Conservation (phyloP, 768 basidiomycete species). For the Auriculariales sp. region DNA sequence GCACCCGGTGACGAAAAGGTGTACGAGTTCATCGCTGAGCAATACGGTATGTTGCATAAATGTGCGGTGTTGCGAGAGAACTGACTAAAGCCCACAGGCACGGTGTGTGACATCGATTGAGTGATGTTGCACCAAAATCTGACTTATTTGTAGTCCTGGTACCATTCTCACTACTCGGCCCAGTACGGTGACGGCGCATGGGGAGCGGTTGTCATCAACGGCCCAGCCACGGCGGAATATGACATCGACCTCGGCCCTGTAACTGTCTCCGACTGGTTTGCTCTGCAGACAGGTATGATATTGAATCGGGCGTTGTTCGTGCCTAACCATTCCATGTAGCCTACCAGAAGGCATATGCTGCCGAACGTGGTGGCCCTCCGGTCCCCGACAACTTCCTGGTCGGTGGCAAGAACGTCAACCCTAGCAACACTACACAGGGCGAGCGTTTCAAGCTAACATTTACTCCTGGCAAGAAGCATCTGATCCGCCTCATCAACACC, state of each 20-base stretch:
- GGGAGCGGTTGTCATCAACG: not conserved
- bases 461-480: slow-evolving; percentile 4
- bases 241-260: slow-evolving; percentile 33
- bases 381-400: not conserved
- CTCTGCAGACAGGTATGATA: not conserved
- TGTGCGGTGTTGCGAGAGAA: too few relatives aligned
- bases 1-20: not conserved
- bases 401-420: not conserved
- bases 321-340: not conserved
- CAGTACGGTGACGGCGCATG: not conserved
- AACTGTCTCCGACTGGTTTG: slow-evolving; percentile 57
- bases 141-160: not conserved
- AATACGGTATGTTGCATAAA: not conserved
- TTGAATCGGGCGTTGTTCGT: not conserved
- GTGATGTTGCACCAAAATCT: not conserved
- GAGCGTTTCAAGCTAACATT: slow-evolving; percentile 1
- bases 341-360: not conserved
- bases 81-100: too few relatives aligned
- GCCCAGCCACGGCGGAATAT: not conserved
- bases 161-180: not conserved
- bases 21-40: not conserved
- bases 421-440: not conserved
- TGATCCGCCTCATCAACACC: slow-evolving; percentile 4
- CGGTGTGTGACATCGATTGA: too few relatives aligned
- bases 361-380: not conserved